Base-by-base conservation (phyloP, 2,329 filamentous ascomycete species). In the Talaromyces sp. region DNA sequence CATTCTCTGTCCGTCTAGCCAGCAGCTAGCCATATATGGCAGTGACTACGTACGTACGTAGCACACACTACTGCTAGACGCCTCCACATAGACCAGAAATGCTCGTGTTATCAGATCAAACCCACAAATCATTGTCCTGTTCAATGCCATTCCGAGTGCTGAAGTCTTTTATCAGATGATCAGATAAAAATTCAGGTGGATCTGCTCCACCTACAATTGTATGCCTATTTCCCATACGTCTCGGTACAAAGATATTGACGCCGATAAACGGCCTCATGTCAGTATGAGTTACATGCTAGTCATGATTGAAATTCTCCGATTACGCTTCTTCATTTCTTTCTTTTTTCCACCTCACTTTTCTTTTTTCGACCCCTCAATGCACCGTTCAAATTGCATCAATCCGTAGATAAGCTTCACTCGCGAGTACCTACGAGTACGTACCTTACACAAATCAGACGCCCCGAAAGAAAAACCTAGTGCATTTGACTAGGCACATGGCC, bases 81-180 rank as follows among this genome's bases (percentile, higher is more conserved):
- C 25, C 29, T 56, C 51, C 51, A 36, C 51, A 56, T 56, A 19
- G 27, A 36, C 51, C n/a, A 7, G 29, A 22, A 29, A 29, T 53
- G 7, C 25, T 51, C 58, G 47, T 61, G 40, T 61, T 61, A 61
- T 61, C 45, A 51, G 59, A 61, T 61, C 59, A 40, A 49, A 31
- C 17, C 45, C 19, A 27, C n/a, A 31, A 34, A 36, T 61, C 27
- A 53, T 53, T 53, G 49, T 19, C 27, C 49, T 53, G 6, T 53
- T 31, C 49, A 10, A 3, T 53, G n/a, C 15, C 27, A 5, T 53
- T 51, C 25, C 11, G 49, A 10, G 25, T 29, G 47, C 22, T 34
- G 10, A 22, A 36, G 15, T 3, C 8, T 40, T 27, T 62, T 62
- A 62, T 62, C 60, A 62, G 47, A 62, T 62, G 47, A 62, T 62